Base-by-base conservation (phyloP, 805 yeast genomes). In the Dipodascus albidus region DNA sequence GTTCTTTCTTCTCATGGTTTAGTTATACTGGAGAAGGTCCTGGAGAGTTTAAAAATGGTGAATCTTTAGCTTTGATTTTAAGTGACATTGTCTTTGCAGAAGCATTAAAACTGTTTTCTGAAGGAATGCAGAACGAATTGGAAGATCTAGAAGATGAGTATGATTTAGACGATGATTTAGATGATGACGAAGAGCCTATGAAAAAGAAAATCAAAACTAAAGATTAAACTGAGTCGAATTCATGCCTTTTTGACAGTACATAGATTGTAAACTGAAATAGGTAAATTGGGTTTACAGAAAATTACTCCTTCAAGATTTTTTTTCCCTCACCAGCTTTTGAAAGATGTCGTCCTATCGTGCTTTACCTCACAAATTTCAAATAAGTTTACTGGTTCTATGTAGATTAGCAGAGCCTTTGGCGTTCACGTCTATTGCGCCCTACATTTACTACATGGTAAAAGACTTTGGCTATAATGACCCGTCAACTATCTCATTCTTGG, bases 1-100 rank as follows among this genome's bases (percentile, higher is more conserved):
- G 74, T 27, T 81, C 91, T 14, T 84, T 91, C 62, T 90, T 91
- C 67, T 83, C 88, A 3, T 90, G 90, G 83, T 90, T 89, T 64
- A 72, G 73, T 50, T 89, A 95, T 90, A 84, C 93, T 0, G 96
- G 95, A 0, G 65, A 69, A 35, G 83, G 82, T 58, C 84, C 87
- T 1, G 85, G 87, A 1, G 72, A 86, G 81, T 67, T 93, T 82
- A 64, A 89, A 56, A 75, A 77, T 54, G 96, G 96, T 22, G 91
- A 83, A 56, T 88, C 83, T 9, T 73, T 90, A 53, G 87, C 96
- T 0, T 72, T 80, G 51, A 68, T 86, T 47, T 71, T 91, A 14
- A 73, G 79, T 3, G 96, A 88, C 49, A 96, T 90, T 61, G 64
- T 91, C 47, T 90, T 79, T 64, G 96, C 96, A 14, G 82, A 82